These are phyloP conservation scores for Ceratobasidium sp. DNA, from an alignment of 1,284 basidiomycete genomes.

Conservation along the genomic window DNA sequence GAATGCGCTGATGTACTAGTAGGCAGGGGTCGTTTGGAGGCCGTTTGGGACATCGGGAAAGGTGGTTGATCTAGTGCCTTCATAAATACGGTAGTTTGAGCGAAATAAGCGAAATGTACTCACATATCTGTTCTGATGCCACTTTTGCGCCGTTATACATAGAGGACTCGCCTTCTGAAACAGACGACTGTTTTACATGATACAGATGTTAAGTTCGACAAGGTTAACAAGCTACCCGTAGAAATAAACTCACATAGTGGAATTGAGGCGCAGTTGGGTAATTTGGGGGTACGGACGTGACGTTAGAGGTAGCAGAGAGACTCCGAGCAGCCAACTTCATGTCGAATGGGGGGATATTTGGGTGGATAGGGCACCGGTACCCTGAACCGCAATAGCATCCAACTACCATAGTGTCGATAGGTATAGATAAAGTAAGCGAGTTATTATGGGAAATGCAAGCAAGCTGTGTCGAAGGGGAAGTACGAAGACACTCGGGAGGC, in stretches of 20 bases:
- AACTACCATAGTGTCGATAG: too few species aligned
- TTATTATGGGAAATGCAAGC: too few species aligned
- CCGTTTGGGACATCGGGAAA: neutral
- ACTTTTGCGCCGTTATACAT: neutral
- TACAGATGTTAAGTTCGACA: neutral
- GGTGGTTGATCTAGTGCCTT: neutral
- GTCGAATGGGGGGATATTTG: slow-evolving; percentile 1
- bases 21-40: neutral
- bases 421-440: too few species aligned
- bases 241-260: neutral
- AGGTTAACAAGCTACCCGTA: neutral
- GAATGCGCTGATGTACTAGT: neutral
- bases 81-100: neutral
- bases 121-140: neutral
- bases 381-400: neutral
- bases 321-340: neutral
- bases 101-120: slow-evolving; percentile 5
- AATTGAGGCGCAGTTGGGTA: neutral
- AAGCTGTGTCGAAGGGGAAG: too few species aligned
- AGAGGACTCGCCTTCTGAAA: neutral
- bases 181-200: neutral
- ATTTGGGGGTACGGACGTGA: neutral
- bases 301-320: neutral
- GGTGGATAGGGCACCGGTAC: slow-evolving; percentile 12
- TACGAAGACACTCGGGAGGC: too few species aligned